A percentile compares a stretch with the other conserved stretches of the same genome.
Conservation (phyloP, 768 basidiomycete genomes). For the Russula foetens region DNA sequence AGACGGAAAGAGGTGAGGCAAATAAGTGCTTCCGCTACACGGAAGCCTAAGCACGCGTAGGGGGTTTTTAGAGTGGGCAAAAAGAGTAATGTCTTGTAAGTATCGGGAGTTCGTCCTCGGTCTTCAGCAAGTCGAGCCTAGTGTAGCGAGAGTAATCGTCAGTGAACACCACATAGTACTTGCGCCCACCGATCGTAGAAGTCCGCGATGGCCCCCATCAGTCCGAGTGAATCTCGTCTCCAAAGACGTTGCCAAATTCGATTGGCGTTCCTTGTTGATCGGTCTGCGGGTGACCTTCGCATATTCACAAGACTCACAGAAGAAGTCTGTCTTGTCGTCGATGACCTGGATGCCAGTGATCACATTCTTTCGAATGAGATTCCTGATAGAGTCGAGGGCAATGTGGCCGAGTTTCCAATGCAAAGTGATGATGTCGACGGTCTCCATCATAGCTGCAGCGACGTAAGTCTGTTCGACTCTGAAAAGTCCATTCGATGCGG, state of each 20-base stretch:
- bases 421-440: background rate
- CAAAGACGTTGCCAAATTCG: background rate
- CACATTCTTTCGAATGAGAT: constrained; percentile 15
- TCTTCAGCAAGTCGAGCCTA: background rate
- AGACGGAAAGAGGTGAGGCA: too few species aligned
- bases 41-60: too few species aligned
- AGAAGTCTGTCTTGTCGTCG: background rate
- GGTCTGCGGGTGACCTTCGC: constrained; percentile 14
- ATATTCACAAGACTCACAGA: constrained; percentile 38
- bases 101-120: background rate
- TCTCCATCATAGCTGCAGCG: background rate
- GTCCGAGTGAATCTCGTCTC: background rate
- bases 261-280: background rate
- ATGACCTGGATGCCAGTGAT: background rate
- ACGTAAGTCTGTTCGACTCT: background rate
- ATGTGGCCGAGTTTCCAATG: constrained; percentile 26
- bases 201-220: background rate
- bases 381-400: constrained; percentile 19
- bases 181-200: background rate
- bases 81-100: constrained; percentile 7
- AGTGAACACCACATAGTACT: background rate
- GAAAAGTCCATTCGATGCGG: background rate
- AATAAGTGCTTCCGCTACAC: too few species aligned
- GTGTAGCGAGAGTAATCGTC: constrained; percentile 13
- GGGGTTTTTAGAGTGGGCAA: too few species aligned